Evolutionary conservation across 2,329 filamentous ascomycete species (phyloP).

Genomic region (Sphaerulina populicola): DNA sequence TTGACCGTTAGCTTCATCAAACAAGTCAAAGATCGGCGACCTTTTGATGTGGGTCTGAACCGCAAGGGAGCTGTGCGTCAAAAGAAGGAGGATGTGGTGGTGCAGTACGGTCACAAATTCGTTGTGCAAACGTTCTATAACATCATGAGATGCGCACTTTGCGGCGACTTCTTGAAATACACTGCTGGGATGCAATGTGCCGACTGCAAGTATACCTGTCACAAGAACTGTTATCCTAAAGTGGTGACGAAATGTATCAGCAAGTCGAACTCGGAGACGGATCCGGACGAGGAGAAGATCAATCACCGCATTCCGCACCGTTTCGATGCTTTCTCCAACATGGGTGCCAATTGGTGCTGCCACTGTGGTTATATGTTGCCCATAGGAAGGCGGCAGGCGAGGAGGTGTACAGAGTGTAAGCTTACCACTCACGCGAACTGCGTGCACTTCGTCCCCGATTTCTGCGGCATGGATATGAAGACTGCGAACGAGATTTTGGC

Average conservation of each 20-base stretch:
- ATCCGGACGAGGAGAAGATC: conserved; percentile 98
- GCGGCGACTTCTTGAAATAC: conserved; percentile 97
- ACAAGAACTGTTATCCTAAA: conserved; percentile 92
- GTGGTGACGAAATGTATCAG: conserved; percentile 99
- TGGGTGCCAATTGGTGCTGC: conserved; percentile 98
- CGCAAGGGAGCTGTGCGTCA: conserved; percentile 95
- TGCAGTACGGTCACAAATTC: conserved; percentile 99
- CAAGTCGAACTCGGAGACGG: conserved; percentile 96
- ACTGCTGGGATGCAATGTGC: conserved; percentile 98
- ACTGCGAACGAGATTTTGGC: conserved; percentile 88
- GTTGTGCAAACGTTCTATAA: conserved; percentile 99
- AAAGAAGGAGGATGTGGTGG: conserved; percentile 94
- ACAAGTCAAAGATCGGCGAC: conserved; percentile 71
- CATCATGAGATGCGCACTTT: conserved; percentile 98
- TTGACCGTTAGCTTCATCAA: conserved; percentile 88
- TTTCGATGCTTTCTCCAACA: conserved; percentile 92
- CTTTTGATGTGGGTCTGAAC: conserved; percentile 80
- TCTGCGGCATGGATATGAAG: conserved; percentile 99
- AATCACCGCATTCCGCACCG: conserved; percentile 98
- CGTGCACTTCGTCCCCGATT: conserved; percentile 92
- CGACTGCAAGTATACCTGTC: conserved; percentile 99
- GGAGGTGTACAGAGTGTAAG: conserved; percentile 88
- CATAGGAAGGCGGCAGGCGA: conserved; percentile 87
- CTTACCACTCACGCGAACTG: conserved; percentile 87
- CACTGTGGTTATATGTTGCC: conserved; percentile 95